Base-by-base conservation (phyloP, 139 green algal genomes). In the Micractinium sp. region DNA sequence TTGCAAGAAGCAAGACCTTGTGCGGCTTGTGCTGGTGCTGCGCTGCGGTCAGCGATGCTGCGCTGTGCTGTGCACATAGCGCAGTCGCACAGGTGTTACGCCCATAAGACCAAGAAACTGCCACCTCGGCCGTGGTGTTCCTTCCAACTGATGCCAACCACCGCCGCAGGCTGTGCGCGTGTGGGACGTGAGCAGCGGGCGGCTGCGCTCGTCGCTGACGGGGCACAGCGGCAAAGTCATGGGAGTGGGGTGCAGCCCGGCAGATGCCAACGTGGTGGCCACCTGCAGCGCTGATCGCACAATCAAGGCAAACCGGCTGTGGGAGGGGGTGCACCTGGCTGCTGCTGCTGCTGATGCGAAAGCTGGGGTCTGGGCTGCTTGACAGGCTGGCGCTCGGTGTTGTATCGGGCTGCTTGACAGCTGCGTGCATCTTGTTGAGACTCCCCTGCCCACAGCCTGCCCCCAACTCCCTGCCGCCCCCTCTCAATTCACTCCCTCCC, bases 161-260 rank as follows among this genome's bases (percentile, higher is more conserved):
- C n/a, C 27, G 23, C 29, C 47, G 38, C 91, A 94, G 78, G 93
- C 94, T 3, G 87, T 97, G 36, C 85, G 94, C 1, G 81, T 96
- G 61, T 97, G 94, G 95, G 94, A 95, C 81, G 87, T 92, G 25
- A 47, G 31, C 38, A 88, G 90, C 15, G 91, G 91, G 27, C 80
- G 92, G 39, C 81, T 91, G n/a, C 85, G 88, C 0, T 93, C 96
- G 84, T 95, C 95, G n/a, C 91, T 98, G 60, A 98, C 96, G 1
- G 96, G 96, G 3, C 96, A 98, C 89, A 89, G 41, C 9, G 89
- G 86, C 27, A 92, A 93, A 29, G 95, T 97, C 2, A 94, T 60
- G 63, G 92, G 83, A 18, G 92, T 97, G 79, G 90, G 87, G 33
- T 89, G 85, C 89, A 94, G 88, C 84, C 94, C 95, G 1, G 78